Conservation (phyloP, 192 early-diverging fungal genomes). For the Podila verticillata region DNA sequence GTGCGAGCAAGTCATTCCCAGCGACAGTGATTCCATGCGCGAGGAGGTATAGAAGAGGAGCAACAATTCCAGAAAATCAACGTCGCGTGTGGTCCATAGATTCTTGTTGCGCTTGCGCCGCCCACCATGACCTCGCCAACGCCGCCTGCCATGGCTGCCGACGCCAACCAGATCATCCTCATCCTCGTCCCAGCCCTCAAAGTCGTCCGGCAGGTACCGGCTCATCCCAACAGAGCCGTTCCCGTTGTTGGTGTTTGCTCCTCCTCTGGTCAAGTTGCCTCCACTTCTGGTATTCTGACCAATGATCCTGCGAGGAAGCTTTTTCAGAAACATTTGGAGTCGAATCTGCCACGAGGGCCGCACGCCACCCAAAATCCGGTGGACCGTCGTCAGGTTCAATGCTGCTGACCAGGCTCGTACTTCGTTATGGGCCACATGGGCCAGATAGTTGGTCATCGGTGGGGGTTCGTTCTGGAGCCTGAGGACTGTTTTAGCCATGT, state of each 20-base stretch:
- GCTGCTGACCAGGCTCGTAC: conserved; percentile 37
- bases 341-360: conserved; percentile 29
- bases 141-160: conserved; percentile 1
- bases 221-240: background rate
- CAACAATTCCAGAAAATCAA: conserved; percentile 26
- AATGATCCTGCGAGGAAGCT: conserved; percentile 16
- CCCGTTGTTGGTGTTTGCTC: background rate
- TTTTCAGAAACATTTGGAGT: conserved; percentile 13
- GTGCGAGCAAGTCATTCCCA: conserved; percentile 34
- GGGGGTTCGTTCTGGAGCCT: conserved; percentile 26
- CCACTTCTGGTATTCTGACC: conserved; percentile 8
- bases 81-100: conserved; percentile 21
- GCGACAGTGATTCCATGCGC: conserved; percentile 19
- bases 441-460: conserved; percentile 32
- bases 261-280: background rate
- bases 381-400: conserved; percentile 31
- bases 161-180: conserved; percentile 14
- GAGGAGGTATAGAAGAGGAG: conserved; percentile 28
- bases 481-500: conserved; percentile 28
- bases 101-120: conserved; percentile 25
- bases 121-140: conserved; percentile 12
- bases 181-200: conserved; percentile 19
- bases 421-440: conserved; percentile 34
- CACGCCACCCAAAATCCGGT: conserved; percentile 26
- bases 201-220: background rate